Base-by-base conservation (phyloP, 768 basidiomycete species). In the Boletus reticuloceps region DNA sequence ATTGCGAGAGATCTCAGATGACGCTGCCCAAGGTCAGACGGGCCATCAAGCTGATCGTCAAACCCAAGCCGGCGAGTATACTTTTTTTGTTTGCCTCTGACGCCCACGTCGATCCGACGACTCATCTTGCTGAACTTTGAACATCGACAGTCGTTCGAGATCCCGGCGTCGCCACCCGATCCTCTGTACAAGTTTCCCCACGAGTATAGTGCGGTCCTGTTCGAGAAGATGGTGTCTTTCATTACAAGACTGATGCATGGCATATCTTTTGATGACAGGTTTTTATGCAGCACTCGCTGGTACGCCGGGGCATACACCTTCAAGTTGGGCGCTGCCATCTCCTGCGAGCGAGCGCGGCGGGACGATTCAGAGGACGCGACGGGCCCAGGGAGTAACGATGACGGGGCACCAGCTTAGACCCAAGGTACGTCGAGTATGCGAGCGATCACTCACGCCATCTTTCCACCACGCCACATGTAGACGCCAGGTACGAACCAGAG, bases 61-160 rank as follows among this genome's bases (percentile, higher is more conserved):
- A 67, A 42, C 69, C 67, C 25, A 69, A 69, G 46, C 68, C 68
- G 52, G 68, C 56, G 47, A 55, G 68, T 70, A 47, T 38, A 27
- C 16, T 17, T 20, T 43, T 20, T 31, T 20, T 5, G 17, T 19
- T 8, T 17, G 22, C 20, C 9, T 29, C 29, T 29, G 29, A 32
- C 13, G 14, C 11, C 25, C 16, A 17, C 17, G 20, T 20, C 14
- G 25, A 38, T 19, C 11, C 9, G 29, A 17, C 14, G 6, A 9
- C 41, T 57, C 25, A 44, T 37, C 1, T n/a, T 32, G 6, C 19
- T 45, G 2, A 19, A 34, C 19, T 8, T 13, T 4, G 25, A 25
- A 25, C 5, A 25, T 25, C 0, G 38, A 9, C 22, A 69, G 68
- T 62, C 69, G 34, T 70, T 69, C 31, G 62, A 69, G 11, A 20